These are phyloP conservation scores for Chloranthus sessilifolius DNA, from an alignment of 164 flowering plant genomes.

Conservation along the genomic window DNA sequence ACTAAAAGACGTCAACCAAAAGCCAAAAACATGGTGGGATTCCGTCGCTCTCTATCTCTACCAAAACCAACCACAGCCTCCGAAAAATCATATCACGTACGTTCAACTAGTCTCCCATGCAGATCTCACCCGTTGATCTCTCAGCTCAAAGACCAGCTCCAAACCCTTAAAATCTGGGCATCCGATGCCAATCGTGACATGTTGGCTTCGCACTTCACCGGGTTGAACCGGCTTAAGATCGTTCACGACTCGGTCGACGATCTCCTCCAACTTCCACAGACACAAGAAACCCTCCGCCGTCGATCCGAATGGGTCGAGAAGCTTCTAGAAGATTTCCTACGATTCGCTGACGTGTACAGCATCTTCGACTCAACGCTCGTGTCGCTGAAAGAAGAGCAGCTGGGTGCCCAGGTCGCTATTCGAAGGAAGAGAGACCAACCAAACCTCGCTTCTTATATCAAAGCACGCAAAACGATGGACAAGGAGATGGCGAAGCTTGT, in stretches of 20 bases:
- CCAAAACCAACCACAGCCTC: constrained; percentile 37
- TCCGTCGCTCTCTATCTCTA: constrained; percentile 63
- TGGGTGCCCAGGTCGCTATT: constrained; percentile 45
- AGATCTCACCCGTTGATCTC: constrained; percentile 65
- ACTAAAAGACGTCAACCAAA: not conserved
- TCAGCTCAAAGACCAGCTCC: constrained; percentile 50
- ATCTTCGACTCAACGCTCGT: constrained; percentile 45
- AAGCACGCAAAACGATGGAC: constrained; percentile 29
- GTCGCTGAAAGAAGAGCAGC: constrained; percentile 40
- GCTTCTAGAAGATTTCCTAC: constrained; percentile 59
- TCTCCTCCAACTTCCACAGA: constrained; percentile 49
- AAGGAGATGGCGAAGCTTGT: constrained; percentile 38
- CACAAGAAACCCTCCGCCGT: constrained; percentile 45
- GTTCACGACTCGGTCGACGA: constrained; percentile 44
- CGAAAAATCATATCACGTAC: constrained; percentile 41
- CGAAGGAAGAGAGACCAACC: constrained; percentile 41
- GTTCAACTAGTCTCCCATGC: constrained; percentile 80
- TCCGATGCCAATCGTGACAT: constrained; percentile 17
- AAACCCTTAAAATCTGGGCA: constrained; percentile 38
- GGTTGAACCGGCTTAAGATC: constrained; percentile 34
- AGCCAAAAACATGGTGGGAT: constrained; percentile 36
- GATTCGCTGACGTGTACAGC: constrained; percentile 60
- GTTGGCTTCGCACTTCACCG: constrained; percentile 38
- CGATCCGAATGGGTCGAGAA: constrained; percentile 36
- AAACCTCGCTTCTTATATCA: constrained; percentile 21